Evolutionary conservation across 2,329 filamentous ascomycete genomes (phyloP), one percentile per base, ranked within the genome.

Genomic region (Zymoseptoria brevis): DNA sequence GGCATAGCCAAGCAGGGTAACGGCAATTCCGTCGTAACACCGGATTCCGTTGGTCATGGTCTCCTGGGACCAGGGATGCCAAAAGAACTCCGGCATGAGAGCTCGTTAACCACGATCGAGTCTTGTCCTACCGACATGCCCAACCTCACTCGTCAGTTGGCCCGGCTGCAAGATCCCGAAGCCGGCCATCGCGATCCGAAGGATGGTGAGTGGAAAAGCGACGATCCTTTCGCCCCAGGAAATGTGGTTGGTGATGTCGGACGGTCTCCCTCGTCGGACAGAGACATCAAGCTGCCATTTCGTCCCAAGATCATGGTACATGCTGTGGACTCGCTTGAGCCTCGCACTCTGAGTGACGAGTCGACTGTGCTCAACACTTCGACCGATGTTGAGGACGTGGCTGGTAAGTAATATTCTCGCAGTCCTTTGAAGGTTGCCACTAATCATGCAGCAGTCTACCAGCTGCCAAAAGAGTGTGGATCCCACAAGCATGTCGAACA

Each of bases 1-100:
- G 68, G 67, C 16, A 55, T 70, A 57, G 65, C 68, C 49, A 57
- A 65, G 19, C 58, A 65, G 35, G 63, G 58, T 24, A 50, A 54
- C 41, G 16, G 13, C 19, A 45, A 24, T 30, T 21, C 51, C 22
- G 51, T 7, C 7, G 19, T 1, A 4, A n/a, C 4, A 16, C 22
- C 26, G 16, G 30, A 30, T 50, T 54, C 29, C 30, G 50, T 29
- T 48, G 26, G 26, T 29, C 26, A 16, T 35, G 57, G 51, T 8
- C 57, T 54, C 7, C 58, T 55, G 5, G 41, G 9, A 3, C 19
- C 13, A 19, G 29, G 5, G 2, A 4, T 21, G n/a, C 16, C 48
- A n/a, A 49, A 35, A 24, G 41, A 22, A 9, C 22, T 35, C 13
- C 24, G 24, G 8, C 41, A 45, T 21, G 52, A n/a, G 9, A 41